Percentiles rank a stretch among this genome's conserved stretches.
Conservation (phyloP, 2,329 filamentous ascomycete species). For the Mariannaea sp. region DNA sequence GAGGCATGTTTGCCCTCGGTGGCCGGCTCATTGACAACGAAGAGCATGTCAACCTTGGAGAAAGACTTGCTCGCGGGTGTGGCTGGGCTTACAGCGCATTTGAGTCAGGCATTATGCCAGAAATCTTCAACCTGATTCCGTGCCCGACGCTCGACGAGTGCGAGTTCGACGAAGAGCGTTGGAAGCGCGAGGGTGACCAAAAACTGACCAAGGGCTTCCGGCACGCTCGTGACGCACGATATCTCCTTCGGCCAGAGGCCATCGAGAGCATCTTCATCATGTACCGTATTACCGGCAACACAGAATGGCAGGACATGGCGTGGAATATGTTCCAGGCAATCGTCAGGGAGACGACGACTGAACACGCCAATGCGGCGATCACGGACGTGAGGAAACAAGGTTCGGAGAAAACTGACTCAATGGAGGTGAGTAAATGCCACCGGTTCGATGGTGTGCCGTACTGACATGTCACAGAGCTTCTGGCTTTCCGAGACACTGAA, state of each 20-base stretch:
- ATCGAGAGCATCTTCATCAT: conserved; percentile 55
- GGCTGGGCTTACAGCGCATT: conserved; percentile 62
- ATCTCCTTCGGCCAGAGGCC: conserved; percentile 57
- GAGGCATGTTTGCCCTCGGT: conserved; percentile 69
- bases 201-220: conserved; percentile 63
- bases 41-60: conserved; percentile 53
- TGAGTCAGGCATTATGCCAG: conserved; percentile 63
- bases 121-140: conserved; percentile 53
- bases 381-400: conserved; percentile 46
- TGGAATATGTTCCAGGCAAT: conserved; percentile 59
- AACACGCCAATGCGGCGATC: conserved; percentile 55
- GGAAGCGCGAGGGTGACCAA: conserved; percentile 32
- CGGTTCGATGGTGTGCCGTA: conserved; percentile 29
- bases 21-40: conserved; percentile 60
- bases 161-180: conserved; percentile 39
- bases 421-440: conserved; percentile 57
- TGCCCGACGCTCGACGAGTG: conserved; percentile 48
- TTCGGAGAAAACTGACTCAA: conserved; percentile 57
- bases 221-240: conserved; percentile 55
- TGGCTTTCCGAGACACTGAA: conserved; percentile 77
- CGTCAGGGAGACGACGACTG: conserved; percentile 50
- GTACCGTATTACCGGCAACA: conserved; percentile 55
- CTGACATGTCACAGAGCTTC: conserved; percentile 58
- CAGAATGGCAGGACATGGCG: conserved; percentile 54
- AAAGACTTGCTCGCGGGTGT: conserved; percentile 58